Conservation (phyloP, 2,329 filamentous ascomycete genomes). For the Aureobasidium sp. region DNA sequence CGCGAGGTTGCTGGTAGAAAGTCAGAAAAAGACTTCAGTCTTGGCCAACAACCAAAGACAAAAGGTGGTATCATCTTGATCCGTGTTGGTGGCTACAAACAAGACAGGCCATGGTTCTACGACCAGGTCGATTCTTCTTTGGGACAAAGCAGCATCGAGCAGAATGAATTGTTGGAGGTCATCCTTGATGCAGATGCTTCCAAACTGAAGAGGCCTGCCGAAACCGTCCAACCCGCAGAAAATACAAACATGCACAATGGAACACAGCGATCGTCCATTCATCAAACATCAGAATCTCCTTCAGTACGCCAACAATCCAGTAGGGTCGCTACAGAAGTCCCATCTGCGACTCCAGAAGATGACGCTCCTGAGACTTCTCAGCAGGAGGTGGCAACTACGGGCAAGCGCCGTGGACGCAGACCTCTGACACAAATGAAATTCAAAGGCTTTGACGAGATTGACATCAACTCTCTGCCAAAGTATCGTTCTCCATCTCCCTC, state of each 20-base stretch:
- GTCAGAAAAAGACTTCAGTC: constrained; percentile 32
- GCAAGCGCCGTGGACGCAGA: constrained; percentile 1
- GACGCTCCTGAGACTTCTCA: background rate
- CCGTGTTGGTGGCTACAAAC: constrained; percentile 50
- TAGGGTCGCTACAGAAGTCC: background rate
- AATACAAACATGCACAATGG: background rate
- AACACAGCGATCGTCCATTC: background rate
- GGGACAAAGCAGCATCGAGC: constrained; percentile 75
- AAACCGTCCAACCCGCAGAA: constrained; percentile 18
- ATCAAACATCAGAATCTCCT: background rate
- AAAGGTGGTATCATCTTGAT: constrained; percentile 65
- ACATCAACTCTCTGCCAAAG: constrained; percentile 25
- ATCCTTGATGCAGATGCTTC: constrained; percentile 74
- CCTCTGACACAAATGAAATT: constrained; percentile 45
- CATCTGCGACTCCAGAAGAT: background rate
- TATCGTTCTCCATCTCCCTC: constrained; percentile 14
- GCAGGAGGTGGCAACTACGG: background rate
- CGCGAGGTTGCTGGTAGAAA: constrained; percentile 68
- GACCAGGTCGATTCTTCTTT: constrained; percentile 55
- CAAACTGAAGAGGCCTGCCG: constrained; percentile 59
- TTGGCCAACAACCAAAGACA: constrained; percentile 22
- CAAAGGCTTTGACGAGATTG: constrained; percentile 41
- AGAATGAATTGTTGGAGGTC: constrained; percentile 85
- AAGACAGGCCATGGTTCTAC: constrained; percentile 21
- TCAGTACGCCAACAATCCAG: background rate